Evolutionary conservation across 2,329 filamentous ascomycete species (phyloP), one percentile per base, ranked within the genome.

Genomic region (Phoma sp.): DNA sequence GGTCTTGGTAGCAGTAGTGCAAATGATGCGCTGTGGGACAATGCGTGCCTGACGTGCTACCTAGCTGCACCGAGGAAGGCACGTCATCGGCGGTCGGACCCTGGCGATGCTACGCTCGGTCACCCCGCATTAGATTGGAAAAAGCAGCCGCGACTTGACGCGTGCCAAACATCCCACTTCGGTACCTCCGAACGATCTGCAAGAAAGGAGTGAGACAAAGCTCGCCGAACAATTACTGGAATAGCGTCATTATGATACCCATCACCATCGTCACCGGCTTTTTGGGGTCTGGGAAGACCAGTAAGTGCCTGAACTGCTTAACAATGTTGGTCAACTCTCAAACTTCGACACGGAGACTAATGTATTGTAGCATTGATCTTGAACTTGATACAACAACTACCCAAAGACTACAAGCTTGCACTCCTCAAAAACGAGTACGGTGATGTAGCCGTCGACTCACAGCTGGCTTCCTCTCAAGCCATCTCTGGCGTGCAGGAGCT

Each of bases 401-500:
- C 88, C n/a, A 78, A 84, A 48, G 89, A 87, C 62, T 98, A 99
- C 85, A 90, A 89, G 54, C 90, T 99, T 62, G 95, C 94, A 2
- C 87, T 99, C 15, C 85, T 99, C 51, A 99, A 99, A 76, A 99
- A 99, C 78, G 95, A 99, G 79, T 98, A 97, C 76, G 95, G 95
- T 72, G 93, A 98, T 74, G 79, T 99, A 37, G 93, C 92, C 32
- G 84, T 99, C 73, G 95, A 99, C 81, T 95, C 91, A 1, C 91
- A 96, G 74, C 88, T 99, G 27, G 94, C 95, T 15, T 83, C 89
- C 0, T 89, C 89, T 13, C 86, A 86, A 44, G 88, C 93, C 60
- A 92, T 99, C 64, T 89, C 91, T 0, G 94, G 92, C 51, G 93
- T 96, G 4, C 90, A 90, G 67, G 95, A 99, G 77, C 84, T 99